These are phyloP conservation scores for Scedosporium boydii DNA, from an alignment of 2,329 filamentous ascomycete species.

Conservation along the genomic window DNA sequence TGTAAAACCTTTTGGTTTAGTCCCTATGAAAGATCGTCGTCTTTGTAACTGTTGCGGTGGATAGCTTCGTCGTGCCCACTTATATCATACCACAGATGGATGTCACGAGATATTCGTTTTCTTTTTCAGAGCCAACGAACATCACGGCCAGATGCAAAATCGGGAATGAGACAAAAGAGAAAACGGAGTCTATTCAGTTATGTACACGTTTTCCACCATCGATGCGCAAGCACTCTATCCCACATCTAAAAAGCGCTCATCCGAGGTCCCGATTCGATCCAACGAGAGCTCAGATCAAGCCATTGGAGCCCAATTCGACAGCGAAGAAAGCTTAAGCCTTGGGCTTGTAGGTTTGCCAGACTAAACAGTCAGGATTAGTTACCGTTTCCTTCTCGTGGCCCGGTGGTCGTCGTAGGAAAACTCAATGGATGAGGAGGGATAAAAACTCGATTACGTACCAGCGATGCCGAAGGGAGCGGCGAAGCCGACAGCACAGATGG, in stretches of 20 bases:
- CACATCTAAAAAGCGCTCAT: neutral
- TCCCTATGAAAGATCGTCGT: neutral
- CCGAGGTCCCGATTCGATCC: neutral
- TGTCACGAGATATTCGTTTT: neutral
- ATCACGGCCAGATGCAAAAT: neutral
- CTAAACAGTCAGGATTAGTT: slow-evolving; percentile 21
- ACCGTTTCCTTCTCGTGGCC: too few species aligned
- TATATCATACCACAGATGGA: neutral
- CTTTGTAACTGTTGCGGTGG: too few species aligned
- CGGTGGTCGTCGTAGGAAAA: too few species aligned
- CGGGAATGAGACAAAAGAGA: neutral
- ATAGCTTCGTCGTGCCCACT: too few species aligned
- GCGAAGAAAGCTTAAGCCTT: neutral
- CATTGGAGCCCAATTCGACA: neutral
- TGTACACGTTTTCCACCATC: slow-evolving; percentile 4
- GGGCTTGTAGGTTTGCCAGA: slow-evolving; percentile 38
- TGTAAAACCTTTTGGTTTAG: neutral
- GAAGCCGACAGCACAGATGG: slow-evolving; percentile 51
- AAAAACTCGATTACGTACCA: slow-evolving; percentile 32
- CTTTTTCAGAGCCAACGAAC: neutral
- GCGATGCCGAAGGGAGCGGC: slow-evolving; percentile 53
- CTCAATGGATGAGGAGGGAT: neutral
- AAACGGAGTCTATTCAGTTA: slow-evolving; percentile 3
- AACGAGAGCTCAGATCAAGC: neutral
- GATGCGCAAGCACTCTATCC: slow-evolving; percentile 1